Percentiles rank a stretch among this genome's conserved stretches.
Evolutionary conservation across 345 rosid species (phyloP).

Genomic region (Draba incana): DNA sequence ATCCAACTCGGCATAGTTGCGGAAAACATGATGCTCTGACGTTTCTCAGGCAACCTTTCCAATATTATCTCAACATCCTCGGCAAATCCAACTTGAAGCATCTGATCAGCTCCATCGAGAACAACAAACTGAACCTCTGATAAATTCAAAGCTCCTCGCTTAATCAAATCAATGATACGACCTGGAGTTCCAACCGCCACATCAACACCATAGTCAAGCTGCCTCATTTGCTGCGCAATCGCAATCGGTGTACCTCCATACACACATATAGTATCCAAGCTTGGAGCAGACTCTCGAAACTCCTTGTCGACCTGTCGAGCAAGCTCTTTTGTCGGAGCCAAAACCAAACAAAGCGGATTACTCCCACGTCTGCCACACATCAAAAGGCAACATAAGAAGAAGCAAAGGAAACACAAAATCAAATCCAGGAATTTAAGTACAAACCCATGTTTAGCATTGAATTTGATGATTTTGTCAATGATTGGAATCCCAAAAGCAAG

Average conservation of each 20-base stretch:
- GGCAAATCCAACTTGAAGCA: conserved; percentile 95
- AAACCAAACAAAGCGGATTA: conserved; percentile 80
- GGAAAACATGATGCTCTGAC: conserved; percentile 94
- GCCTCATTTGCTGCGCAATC: conserved; percentile 61
- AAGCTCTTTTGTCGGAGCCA: conserved; percentile 99
- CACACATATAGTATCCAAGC: conserved; percentile 78
- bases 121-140: conserved; percentile 82
- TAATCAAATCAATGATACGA: conserved; percentile 87
- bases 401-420: background rate
- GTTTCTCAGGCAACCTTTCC: conserved; percentile 64
- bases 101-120: conserved; percentile 98
- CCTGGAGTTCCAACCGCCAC: conserved; percentile 97
- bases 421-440: conserved; percentile 30
- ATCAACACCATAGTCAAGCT: conserved; percentile 87
- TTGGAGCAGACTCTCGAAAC: conserved; percentile 80
- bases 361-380: conserved; percentile 70
- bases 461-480: conserved; percentile 72
- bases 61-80: conserved; percentile 89
- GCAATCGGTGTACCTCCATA: conserved; percentile 97
- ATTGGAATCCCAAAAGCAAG: conserved; percentile 98
- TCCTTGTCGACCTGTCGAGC: conserved; percentile 95
- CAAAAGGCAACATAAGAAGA: conserved; percentile 10
- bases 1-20: conserved; percentile 98
- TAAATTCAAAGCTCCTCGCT: conserved; percentile 75
- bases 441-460: conserved; percentile 83